Evolutionary conservation across 2,329 filamentous ascomycete genomes (phyloP), one percentile per base, ranked within the genome.

Genomic region (Sclerotinia minor): DNA sequence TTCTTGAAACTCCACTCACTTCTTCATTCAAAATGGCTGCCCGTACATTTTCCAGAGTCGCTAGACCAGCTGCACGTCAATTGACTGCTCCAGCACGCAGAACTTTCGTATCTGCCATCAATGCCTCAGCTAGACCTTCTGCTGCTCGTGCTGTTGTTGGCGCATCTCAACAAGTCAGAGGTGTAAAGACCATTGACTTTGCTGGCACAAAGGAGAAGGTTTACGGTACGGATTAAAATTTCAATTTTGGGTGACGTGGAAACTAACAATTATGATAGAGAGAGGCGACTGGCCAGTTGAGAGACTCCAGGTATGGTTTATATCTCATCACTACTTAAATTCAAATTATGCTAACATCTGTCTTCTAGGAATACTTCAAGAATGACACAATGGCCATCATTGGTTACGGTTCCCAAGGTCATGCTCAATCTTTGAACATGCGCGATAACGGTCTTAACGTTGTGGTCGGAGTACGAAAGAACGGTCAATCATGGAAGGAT

Each of bases 391-490:
- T 99, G 77, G 95, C 95, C 79, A 91, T 99, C 79, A 99, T 99
- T 82, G 95, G 95, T 81, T 99, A 99, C 84, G 95, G 89, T 59
- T 97, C 94, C 73, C 94, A 97, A 85, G 95, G 95, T 78, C 95
- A 99, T 87, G 95, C 95, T 76, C 95, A 99, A 85, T 96, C 95
- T 81, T 92, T 99, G 73, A 99, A 99, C 89, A 91, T 99, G 80
- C 94, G 95, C 83, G 95, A 99, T 88, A 97, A 99, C 85, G 95
- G 95, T 80, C 88, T 99, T 76, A 98, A 98, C 82, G 95, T 99
- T 83, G 97, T 99, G 79, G 87, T 99, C 77, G 95, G 95, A 86
- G 95, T 99, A 79, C 92, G 95, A 79, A 98, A 98, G 90, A 90
- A 95, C 82, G 95, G 95, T 80, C 89, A 94, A 80, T 98, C 95